Evolutionary conservation across 495 filamentous ascomycete genomes (phyloP), one percentile per base, ranked within the genome.

Genomic region (Neurospora africana): DNA sequence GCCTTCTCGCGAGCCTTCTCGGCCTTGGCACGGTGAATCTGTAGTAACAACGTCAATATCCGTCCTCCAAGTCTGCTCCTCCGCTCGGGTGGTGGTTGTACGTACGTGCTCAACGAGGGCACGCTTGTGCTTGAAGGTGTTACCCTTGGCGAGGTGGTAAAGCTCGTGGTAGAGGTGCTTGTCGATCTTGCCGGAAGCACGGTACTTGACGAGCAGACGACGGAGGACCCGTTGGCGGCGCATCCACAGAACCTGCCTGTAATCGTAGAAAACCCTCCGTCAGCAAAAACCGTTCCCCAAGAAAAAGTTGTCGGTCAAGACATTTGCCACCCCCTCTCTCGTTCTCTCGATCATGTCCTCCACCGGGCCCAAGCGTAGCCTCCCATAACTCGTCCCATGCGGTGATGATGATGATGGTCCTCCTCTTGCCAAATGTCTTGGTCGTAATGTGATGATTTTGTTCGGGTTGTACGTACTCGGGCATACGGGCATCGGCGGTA

Each of bases 41-140:
- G 77, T 75, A 76, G 38, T 53, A 58, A 36, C 3, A 58, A 37
- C 43, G 74, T 79, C 74, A 79, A 73, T 71, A 74, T 68, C 43
- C 37, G 11, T 21, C 19, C 17, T 36, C 30, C 19, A 15, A 1
- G 2, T 61, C 13, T 17, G 0, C 11, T 61, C 53, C 13, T 61
- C 53, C 23, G 53, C 23, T 61, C 53, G 27, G n/a, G 35, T 35
- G n/a, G 21, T 33, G 37, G 33, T 35, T 44, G 47, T 79, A 93
- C 95, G 81, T 93, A 99, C 95, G 87, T 99, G 95, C 88, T 99
- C 95, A 82, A 99, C 93, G 78, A 99, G 90, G 75, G 93, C 95
- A 81, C 95, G 91, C 93, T 97, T 99, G 91, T 99, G 95, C 93
- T 99, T 99, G 91, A 99, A 99, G 83, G 95, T 95, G 90, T 99